Evolutionary conservation across 2,329 filamentous ascomycete genomes (phyloP).

Genomic region (Fusarium virguliforme): DNA sequence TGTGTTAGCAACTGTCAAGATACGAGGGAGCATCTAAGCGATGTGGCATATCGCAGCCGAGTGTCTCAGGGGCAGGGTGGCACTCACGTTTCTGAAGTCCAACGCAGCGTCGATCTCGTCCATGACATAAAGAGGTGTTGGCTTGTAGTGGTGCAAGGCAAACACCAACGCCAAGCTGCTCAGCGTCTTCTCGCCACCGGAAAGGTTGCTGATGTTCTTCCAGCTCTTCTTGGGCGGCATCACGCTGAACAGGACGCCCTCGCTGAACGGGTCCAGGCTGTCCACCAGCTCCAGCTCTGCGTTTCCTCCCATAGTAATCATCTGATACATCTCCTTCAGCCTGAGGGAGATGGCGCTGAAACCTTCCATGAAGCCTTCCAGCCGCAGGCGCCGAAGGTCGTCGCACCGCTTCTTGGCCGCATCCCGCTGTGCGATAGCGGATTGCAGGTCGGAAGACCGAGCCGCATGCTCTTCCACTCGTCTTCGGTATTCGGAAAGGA

Average conservation of each 20-base stretch:
- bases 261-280: conserved; percentile 94
- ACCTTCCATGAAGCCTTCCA: conserved; percentile 98
- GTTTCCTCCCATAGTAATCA: conserved; percentile 99
- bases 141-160: conserved; percentile 97
- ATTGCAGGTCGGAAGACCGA: conserved; percentile 86
- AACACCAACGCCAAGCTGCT: conserved; percentile 96
- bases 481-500: conserved; percentile 90
- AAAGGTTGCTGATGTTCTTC: conserved; percentile 99
- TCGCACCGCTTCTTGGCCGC: conserved; percentile 92
- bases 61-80: conserved; percentile 43
- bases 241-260: conserved; percentile 96
- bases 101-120: conserved; percentile 98
- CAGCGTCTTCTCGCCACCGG: conserved; percentile 96
- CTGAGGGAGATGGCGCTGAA: conserved; percentile 94
- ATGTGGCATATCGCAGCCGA: conserved; percentile 45
- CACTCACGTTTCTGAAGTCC: conserved; percentile 95
- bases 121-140: conserved; percentile 98
- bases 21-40: conserved; percentile 27
- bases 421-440: conserved; percentile 84
- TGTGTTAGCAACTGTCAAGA: conserved; percentile 41
- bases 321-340: conserved; percentile 99
- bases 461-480: conserved; percentile 86
- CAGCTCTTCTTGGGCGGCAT: conserved; percentile 99
- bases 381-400: conserved; percentile 87
- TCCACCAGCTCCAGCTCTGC: conserved; percentile 98